These are phyloP conservation scores for Eugenia klotzschiana DNA, from an alignment of 441 rosid species.

Conservation along the genomic window DNA sequence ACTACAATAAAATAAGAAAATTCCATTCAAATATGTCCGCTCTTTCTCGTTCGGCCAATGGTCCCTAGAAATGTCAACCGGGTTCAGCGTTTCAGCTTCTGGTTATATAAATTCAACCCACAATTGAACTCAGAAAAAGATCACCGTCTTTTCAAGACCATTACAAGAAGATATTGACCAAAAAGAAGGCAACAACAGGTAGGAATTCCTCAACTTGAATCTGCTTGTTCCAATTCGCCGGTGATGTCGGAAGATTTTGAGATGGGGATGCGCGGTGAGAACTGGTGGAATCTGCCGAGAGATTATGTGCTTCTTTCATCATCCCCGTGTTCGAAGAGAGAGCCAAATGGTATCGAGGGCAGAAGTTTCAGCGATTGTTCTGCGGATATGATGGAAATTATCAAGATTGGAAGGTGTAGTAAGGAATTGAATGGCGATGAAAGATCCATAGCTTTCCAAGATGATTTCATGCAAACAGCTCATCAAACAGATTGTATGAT, in stretches of 20 bases:
- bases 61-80: background rate
- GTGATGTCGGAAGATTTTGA: slow-evolving; percentile 1
- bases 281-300: slow-evolving; percentile 1
- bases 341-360: background rate
- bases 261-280: background rate
- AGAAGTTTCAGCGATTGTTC: background rate
- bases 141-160: background rate
- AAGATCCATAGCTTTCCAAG: background rate
- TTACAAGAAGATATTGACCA: background rate
- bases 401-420: background rate
- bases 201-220: background rate
- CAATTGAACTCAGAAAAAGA: background rate
- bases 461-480: background rate
- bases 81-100: background rate
- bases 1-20: background rate
- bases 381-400: background rate
- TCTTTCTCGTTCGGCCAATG: background rate
- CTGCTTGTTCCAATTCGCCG: background rate
- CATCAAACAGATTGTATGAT: background rate
- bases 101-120: background rate
- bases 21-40: background rate
- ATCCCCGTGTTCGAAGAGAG: background rate
- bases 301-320: background rate
- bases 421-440: background rate
- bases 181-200: background rate